phyloP scores from a whole-genome alignment of 2,329 filamentous ascomycete species.

The Trichoderma guizhouense region DNA sequence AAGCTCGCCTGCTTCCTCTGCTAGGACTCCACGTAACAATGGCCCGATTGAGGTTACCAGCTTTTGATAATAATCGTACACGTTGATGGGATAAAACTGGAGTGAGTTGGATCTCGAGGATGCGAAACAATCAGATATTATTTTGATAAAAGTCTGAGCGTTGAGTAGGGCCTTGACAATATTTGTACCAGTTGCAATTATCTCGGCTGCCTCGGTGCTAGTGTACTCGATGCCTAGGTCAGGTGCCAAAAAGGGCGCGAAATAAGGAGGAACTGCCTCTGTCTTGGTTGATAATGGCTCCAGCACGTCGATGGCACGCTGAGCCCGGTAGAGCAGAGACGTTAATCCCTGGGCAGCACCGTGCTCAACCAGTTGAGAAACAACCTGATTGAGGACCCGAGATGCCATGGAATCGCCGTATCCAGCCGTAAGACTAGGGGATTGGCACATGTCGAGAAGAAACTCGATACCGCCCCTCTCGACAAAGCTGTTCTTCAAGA shows the following conservation, averaged over 20 bases:
- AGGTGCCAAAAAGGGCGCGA: constrained; percentile 61
- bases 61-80: constrained; percentile 78
- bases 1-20: constrained; percentile 76
- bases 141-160: constrained; percentile 71
- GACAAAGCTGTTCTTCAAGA: constrained; percentile 71
- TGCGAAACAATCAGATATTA: constrained; percentile 71
- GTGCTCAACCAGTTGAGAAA: constrained; percentile 75
- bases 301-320: constrained; percentile 65
- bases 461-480: constrained; percentile 77
- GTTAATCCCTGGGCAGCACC: constrained; percentile 79
- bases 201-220: constrained; percentile 34
- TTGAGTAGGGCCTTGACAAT: constrained; percentile 76
- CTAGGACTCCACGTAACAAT: constrained; percentile 75
- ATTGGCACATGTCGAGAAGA: constrained; percentile 77
- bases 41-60: constrained; percentile 73
- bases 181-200: constrained; percentile 64
- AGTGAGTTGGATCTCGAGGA: constrained; percentile 61
- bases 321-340: constrained; percentile 71
- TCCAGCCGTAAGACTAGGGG: constrained; percentile 70
- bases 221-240: constrained; percentile 33
- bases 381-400: constrained; percentile 67
- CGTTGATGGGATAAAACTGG: constrained; percentile 72
- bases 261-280: constrained; percentile 61
- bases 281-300: constrained; percentile 57
- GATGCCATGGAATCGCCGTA: constrained; percentile 61